phyloP scores from a whole-genome alignment of 1,139 yeast genomes.

The Blastobotrys capitulatus region DNA sequence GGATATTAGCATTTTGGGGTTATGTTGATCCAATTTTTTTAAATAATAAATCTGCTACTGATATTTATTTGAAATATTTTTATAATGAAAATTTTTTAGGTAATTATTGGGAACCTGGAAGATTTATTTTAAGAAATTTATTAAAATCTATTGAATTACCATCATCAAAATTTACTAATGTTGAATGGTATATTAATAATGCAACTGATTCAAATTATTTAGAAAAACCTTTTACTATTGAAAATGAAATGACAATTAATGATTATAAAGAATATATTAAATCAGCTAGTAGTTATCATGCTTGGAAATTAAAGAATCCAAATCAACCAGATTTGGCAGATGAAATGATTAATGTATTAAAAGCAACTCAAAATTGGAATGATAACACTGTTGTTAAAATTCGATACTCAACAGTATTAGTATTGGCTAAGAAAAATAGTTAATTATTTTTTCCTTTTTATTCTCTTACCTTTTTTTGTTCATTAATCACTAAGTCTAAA shows the following conservation, averaged over 20 bases:
- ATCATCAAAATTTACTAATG: conserved; percentile 36
- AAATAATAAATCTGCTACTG: conserved; percentile 40
- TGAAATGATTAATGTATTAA: conserved; percentile 42
- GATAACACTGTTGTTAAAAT: conserved; percentile 43
- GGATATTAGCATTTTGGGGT: conserved; percentile 74
- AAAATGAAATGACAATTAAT: conserved; percentile 40
- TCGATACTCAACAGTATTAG: conserved; percentile 56
- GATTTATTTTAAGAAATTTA: conserved; percentile 44
- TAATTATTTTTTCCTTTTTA: background rate
- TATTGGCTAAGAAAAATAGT: conserved; percentile 34
- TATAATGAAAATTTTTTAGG: conserved; percentile 52
- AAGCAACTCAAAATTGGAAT: conserved; percentile 40
- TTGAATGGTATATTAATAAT: conserved; percentile 24
- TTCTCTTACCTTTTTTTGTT: too few species aligned
- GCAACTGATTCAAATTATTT: background rate
- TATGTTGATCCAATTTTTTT: conserved; percentile 59
- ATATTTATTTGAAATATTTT: conserved; percentile 38
- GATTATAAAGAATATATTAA: conserved; percentile 47
- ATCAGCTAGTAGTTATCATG: conserved; percentile 69
- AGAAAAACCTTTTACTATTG: conserved; percentile 38
- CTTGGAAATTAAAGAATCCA: conserved; percentile 47
- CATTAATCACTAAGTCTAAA: too few species aligned
- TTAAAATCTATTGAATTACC: conserved; percentile 45
- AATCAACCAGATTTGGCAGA: conserved; percentile 31
- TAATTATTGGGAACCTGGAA: conserved; percentile 73